phyloP scores from a whole-genome alignment of 2,329 filamentous ascomycete species.

The Xylaria multiplex region DNA sequence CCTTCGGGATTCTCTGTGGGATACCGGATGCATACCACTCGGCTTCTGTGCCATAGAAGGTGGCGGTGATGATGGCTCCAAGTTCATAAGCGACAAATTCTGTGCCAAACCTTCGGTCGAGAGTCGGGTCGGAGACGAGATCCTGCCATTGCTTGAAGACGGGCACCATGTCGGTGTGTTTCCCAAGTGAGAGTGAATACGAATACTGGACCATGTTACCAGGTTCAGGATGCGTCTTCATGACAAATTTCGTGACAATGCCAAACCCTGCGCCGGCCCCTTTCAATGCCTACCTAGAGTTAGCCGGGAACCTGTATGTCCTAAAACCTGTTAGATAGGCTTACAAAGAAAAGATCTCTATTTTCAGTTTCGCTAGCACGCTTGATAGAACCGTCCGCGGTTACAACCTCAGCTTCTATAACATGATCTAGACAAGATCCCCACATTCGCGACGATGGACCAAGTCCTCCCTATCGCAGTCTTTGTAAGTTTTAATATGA shows the following conservation, averaged over 20 bases:
- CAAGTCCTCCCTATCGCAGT: slow-evolving; percentile 61
- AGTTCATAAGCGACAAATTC: slow-evolving; percentile 65
- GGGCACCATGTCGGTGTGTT: slow-evolving; percentile 57
- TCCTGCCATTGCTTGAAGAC: slow-evolving; percentile 68
- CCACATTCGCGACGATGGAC: slow-evolving; percentile 69
- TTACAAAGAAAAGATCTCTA: slow-evolving; percentile 64
- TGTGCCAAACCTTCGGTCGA: slow-evolving; percentile 68
- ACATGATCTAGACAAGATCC: slow-evolving; percentile 66
- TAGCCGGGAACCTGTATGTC: slow-evolving; percentile 5
- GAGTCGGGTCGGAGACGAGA: slow-evolving; percentile 61
- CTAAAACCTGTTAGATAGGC: slow-evolving; percentile 13
- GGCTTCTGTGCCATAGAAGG: slow-evolving; percentile 67
- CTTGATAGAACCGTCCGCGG: slow-evolving; percentile 62
- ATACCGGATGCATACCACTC: slow-evolving; percentile 66
- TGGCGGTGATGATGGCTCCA: slow-evolving; percentile 66
- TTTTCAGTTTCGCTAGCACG: slow-evolving; percentile 60
- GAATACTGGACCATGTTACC: slow-evolving; percentile 67
- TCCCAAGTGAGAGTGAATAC: slow-evolving; percentile 63
- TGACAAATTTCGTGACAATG: slow-evolving; percentile 65
- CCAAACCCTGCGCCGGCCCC: slow-evolving; percentile 68
- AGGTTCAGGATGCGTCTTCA: slow-evolving; percentile 66
- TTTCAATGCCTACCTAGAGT: slow-evolving; percentile 56
- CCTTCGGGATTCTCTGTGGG: slow-evolving; percentile 56
- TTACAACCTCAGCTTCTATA: slow-evolving; percentile 65
- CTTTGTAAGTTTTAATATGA: slow-evolving; percentile 34